Evolutionary conservation across 2,329 filamentous ascomycete species (phyloP).

Genomic region (Talaromyces sp.): DNA sequence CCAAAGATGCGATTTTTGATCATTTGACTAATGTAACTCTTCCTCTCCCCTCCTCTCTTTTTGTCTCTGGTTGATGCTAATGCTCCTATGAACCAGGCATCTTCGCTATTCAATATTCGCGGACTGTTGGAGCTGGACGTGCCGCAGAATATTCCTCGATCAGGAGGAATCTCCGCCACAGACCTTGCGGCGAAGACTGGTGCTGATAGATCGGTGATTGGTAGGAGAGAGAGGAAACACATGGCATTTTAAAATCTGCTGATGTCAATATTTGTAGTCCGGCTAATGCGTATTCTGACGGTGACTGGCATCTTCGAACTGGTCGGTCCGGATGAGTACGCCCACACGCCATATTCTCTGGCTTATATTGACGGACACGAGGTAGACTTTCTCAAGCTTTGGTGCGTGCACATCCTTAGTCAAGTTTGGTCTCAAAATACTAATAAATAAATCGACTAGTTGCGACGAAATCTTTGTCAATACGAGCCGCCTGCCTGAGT

Average conservation of each 20-base stretch:
- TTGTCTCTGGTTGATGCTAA: neutral
- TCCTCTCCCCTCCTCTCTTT: neutral
- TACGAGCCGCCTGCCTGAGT: constrained; percentile 16
- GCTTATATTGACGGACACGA: constrained; percentile 22
- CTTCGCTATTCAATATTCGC: constrained; percentile 16
- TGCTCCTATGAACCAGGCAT: neutral
- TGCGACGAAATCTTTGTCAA: constrained; percentile 11
- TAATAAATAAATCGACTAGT: neutral
- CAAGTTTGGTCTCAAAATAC: neutral
- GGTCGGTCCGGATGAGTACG: constrained; percentile 21
- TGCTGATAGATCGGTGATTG: constrained; percentile 24
- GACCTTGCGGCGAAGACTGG: constrained; percentile 27
- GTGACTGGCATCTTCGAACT: constrained; percentile 24
- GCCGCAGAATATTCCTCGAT: constrained; percentile 22
- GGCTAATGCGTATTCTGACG: constrained; percentile 25
- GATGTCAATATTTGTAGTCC: constrained; percentile 12
- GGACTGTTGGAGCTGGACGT: constrained; percentile 18
- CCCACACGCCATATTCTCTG: constrained; percentile 24
- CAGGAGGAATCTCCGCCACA: constrained; percentile 16
- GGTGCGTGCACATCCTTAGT: constrained; percentile 10
- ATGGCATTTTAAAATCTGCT: neutral
- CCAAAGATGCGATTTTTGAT: constrained; percentile 22
- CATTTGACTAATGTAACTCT: constrained; percentile 22
- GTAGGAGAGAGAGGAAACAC: neutral
- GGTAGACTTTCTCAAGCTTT: constrained; percentile 24